Conservation (phyloP, 2,329 filamentous ascomycete species). For the Aspergillus intermedius region DNA sequence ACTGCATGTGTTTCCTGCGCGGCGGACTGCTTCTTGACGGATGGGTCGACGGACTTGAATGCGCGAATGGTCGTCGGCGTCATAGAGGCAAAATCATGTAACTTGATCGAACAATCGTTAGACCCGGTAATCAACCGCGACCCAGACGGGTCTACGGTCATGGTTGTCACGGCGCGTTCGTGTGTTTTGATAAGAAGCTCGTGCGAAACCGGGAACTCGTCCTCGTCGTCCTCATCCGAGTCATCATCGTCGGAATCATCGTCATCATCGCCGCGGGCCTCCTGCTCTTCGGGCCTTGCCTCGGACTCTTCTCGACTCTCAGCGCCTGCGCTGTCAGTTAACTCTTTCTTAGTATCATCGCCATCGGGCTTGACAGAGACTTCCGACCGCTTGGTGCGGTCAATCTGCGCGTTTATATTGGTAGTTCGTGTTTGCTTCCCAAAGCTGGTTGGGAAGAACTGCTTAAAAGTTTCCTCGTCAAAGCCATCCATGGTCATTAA, state of each 20-base stretch:
- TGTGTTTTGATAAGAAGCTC: constrained; percentile 91
- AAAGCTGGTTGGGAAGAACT: constrained; percentile 74
- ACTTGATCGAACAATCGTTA: constrained; percentile 81
- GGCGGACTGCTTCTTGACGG: constrained; percentile 63
- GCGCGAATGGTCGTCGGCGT: constrained; percentile 89
- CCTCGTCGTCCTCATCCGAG: constrained; percentile 70
- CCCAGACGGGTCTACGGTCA: constrained; percentile 78
- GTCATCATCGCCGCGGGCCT: constrained; percentile 16
- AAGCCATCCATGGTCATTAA: constrained; percentile 33
- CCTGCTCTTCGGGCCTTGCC: constrained; percentile 6
- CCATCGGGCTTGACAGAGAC: constrained; percentile 25
- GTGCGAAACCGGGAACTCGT: constrained; percentile 88
- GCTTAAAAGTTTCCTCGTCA: constrained; percentile 41
- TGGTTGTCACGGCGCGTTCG: constrained; percentile 74
- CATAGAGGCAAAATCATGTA: constrained; percentile 94
- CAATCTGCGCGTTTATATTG: constrained; percentile 73
- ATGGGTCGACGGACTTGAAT: constrained; percentile 88
- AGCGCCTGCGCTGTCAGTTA: constrained; percentile 15
- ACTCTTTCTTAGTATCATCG: constrained; percentile 15
- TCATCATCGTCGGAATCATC: constrained; percentile 49
- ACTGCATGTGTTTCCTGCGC: constrained; percentile 80
- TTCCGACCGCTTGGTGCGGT: constrained; percentile 62
- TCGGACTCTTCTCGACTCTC: constrained; percentile 13
- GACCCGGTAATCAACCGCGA: constrained; percentile 83
- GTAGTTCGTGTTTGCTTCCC: constrained; percentile 71